Base-by-base conservation (phyloP, 148 eudicot species). In the Camellia sinensis region DNA sequence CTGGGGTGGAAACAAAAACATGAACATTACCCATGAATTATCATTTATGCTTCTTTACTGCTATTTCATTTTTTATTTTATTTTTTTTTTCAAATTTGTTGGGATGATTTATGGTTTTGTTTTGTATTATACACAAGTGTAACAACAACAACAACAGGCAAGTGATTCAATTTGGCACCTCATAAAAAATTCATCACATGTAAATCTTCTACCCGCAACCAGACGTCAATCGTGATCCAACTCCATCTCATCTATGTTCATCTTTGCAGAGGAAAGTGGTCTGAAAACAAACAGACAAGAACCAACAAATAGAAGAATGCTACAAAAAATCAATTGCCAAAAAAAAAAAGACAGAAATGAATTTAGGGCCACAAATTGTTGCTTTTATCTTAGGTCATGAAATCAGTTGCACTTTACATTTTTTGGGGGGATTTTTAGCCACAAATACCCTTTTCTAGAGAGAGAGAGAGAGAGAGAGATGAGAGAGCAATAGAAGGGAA, bases 171-270 rank as follows among this genome's bases (percentile, higher is more conserved):
- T 21, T 21, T 18, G 50, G 48, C 59, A 89, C 97, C 98, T 90
- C 76, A 84, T 53, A 79, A 81, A 85, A 29, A 85, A 63, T 22
- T 92, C 90, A 84, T 81, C 82, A 67, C 85, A 90, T 53, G 79
- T 56, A 84, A 92, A 95, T 59, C 88, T 88, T 50, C 76, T 78
- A 10, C 89, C 90, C 5, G 83, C 82, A 46, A 85, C 88, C 72
- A 90, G 64, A 40, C 65, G 78, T 57, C 44, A 71, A n/a, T 21
- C 80, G 46, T 50, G 71, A 87, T n/a, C 80, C 43, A 79, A 87
- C 53, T 18, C 78, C 12, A 85, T 60, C 17, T 83, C 93, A 65
- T 80, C 77, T 0, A 93, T 81, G 37, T 80, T 89, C 93, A 95
- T 89, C 61, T 78, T 85, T 40, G 62, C 74, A 45, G 71, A 81